Evolutionary conservation across 2,329 filamentous ascomycete genomes (phyloP), one percentile per base, ranked within the genome.

Genomic region (Chrysoporthe puriensis): DNA sequence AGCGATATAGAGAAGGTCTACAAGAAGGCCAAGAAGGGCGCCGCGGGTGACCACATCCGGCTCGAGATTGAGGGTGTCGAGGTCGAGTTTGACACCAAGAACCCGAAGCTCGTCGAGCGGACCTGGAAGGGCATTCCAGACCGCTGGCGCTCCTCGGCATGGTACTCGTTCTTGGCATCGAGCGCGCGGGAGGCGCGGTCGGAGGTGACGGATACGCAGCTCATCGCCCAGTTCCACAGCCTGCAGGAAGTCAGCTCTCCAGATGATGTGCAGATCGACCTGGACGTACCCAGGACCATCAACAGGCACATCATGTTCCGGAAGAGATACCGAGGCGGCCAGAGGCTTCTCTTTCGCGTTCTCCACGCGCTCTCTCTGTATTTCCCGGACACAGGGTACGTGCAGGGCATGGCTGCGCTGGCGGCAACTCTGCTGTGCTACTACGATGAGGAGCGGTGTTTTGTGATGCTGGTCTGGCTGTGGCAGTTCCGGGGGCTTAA

Each of bases 61-160:
- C 79, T 77, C 42, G 80, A 84, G 66, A 84, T 85, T 43, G 81
- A 86, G 76, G 88, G 87, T 61, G 88, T 88, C 79, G 80, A 88
- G 70, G 89, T 88, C 74, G 91, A 94, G 65, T 98, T 98, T 76
- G 94, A 97, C 78, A 86, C 87, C 48, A 88, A 86, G 71, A 92
- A 91, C 76, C 85, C 91, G n/a, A 94, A 97, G 77, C 83, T 99
- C 56, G 90, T 97, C 68, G 91, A 94, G 72, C 88, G 96, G 66
- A 96, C 94, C 1, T 99, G 96, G 96, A 99, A 99, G 77, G 96
- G 96, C 42, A 97, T 99, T 71, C 96, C 96, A 0, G 96, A 99
- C 79, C 89, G 93, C 70, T 99, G 96, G 96, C 91, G 96, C 63
- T 88, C 91, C 43, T 91, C 93, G 1, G 96, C 95, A 2, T 99